Evolutionary conservation across 345 rosid genomes (phyloP), one percentile per base, ranked within the genome.

Genomic region (Eucalyptus pauciflora): DNA sequence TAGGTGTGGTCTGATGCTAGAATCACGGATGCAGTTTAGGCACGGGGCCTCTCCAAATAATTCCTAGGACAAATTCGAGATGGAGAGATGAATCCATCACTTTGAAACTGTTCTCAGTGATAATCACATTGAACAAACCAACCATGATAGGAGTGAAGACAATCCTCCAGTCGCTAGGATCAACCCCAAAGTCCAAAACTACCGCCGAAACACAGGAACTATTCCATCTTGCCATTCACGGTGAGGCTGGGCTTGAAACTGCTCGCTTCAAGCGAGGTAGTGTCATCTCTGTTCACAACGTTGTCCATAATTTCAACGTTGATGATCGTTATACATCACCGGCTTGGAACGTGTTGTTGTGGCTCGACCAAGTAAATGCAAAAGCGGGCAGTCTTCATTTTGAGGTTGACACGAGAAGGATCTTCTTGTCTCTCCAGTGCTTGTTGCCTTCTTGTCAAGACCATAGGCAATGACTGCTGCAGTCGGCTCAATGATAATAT

Each of bases 321-420:
- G 85, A 96, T 92, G 50, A 87, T 88, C 1, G 96, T 96, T 50
- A 50, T 25, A 71, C 51, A 56, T 96, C 97, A 16, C 98, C 99
- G 2, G 98, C 95, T 88, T 51, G 91, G 88, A 96, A 96, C 25
- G 90, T 92, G 91, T 89, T 91, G 67, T 91, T 95, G 54, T 94
- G 96, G 37, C 93, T 92, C 83, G 90, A 89, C 99, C 99, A 96
- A 96, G 97, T 94, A 94, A 96, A 96, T 33, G 96, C 90, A 64
- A 96, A 96, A 50, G 89, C 88, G 33, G 97, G 97, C 3, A 89
- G 58, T 52, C 87, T 58, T 17, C 89, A 89, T 89, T 41, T 25
- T 69, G 46, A 29, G 20, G 69, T 43, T 88, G 58, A 24, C 62
- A 71, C 15, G 37, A 10, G 46, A 51, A 10, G 89, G 85, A 50